Evolutionary conservation across 345 rosid genomes (phyloP), one percentile per base, ranked within the genome.

Genomic region (Rhodamnia argentea): DNA sequence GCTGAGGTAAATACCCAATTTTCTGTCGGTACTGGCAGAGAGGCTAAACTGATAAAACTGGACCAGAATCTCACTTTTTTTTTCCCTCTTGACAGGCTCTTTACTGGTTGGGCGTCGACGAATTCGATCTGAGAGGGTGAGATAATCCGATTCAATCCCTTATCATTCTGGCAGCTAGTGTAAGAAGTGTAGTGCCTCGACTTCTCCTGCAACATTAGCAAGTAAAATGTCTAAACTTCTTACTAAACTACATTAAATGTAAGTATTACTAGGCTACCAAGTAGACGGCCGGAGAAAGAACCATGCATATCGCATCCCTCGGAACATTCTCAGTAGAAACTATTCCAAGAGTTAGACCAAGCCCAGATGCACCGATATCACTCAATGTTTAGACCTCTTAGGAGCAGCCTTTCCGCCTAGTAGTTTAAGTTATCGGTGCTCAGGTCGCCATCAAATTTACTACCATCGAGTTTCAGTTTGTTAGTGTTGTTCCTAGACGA

Each of bases 41-140:
- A 11, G 37, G 27, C 5, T 56, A 13, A 23, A 22, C 85, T 26
- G 24, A 83, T 24, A 18, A 32, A 64, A 64, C 76, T 64, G 23
- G 44, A 64, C 24, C 44, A 64, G 44, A 32, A 64, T 64, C 76
- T 62, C 75, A 29, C 76, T 15, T 14, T 82, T 82, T 70, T 11
- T 85, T 12, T 53, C n/a, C 87, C n/a, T 14, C 85, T 82, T 91
- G 10, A 76, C 92, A 91, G 96, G 56, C 84, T 51, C 50, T 90
- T 57, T 87, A 88, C 85, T 10, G 84, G 89, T 85, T 88, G 87
- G 93, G 94, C 52, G 26, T 91, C 24, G 10, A 54, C 22, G 92
- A 92, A 88, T 91, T 92, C 57, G 86, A 88, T 87, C 92, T 90
- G 4, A 85, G 83, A 86, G 92, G 91, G 95, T 93, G 88, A 87